Evolutionary conservation across 176 grass and related monocot genomes (phyloP), one percentile per base, ranked within the genome.

Genomic region (Oryza punctata): DNA sequence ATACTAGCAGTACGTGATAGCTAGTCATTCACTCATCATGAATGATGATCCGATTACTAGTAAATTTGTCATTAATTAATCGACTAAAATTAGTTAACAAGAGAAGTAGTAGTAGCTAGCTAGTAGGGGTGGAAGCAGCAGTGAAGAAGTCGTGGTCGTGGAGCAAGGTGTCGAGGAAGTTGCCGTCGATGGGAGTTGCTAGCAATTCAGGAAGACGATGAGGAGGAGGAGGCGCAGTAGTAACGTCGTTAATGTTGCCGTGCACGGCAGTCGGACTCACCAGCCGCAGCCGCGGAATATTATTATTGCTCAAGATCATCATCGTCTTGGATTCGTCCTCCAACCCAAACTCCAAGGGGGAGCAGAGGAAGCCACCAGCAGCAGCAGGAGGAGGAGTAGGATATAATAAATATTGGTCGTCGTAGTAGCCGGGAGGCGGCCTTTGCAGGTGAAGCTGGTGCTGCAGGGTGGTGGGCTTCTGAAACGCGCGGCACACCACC

Each of bases 401-500:
- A 52, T 1, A 35, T 35, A 35, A 35, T 35, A 35, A 35, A 12
- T 13, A 45, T 0, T 12, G 16, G 49, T 7, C 15, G 15, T 52
- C 16, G 16, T 7, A 54, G 16, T 15, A 16, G 49, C 49, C 13
- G 45, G 13, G 33, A 35, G 33, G 6, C 33, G 33, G 33, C 33
- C 33, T 35, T 4, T 35, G 33, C 33, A 35, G 33, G 33, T 35
- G 33, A 45, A 75, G 35, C 52, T 24, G 57, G 2, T 24, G 57
- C 5, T 61, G 57, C 19, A 23, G 57, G 47, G 47, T 97, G 3
- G 86, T 71, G 0, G 95, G 78, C 67, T 97, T 97, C 33, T 70
- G 81, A 43, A 97, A 97, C 9, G 92, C 95, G 10, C 95, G 88
- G 81, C 95, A 97, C n/a, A 97, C 95, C 29, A 97, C 92, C 95